A percentile compares a stretch with the other conserved stretches of the same genome.
Conservation (phyloP, 164 flowering plant species). For the Kalanchoe fedtschenkoi region DNA sequence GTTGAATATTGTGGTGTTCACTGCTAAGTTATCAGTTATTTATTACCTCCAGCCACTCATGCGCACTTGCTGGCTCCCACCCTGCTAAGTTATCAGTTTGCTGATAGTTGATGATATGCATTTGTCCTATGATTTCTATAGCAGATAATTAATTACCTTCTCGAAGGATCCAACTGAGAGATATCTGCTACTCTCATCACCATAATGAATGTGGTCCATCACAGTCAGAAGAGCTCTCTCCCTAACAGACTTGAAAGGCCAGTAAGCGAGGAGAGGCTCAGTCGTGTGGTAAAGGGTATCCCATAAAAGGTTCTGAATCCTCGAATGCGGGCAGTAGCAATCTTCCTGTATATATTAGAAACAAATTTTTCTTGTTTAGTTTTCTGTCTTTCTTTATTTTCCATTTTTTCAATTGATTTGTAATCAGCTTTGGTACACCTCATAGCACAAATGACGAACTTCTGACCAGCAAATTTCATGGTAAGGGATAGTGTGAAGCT, state of each 20-base stretch:
- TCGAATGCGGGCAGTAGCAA: slow-evolving; percentile 42
- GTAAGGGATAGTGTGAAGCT: slow-evolving; percentile 43
- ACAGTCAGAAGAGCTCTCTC: slow-evolving; percentile 31
- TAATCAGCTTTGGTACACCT: no score
- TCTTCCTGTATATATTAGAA: slow-evolving; percentile 28
- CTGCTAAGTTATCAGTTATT: no score
- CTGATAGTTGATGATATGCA: no score
- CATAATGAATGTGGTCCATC: slow-evolving; percentile 49
- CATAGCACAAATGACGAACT: slow-evolving; percentile 61
- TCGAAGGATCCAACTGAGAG: slow-evolving; percentile 43
- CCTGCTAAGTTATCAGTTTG: no score
- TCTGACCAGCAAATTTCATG: slow-evolving; percentile 51
- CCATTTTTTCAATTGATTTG: no score
- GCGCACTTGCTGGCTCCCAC: no score
- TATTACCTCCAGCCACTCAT: no score
- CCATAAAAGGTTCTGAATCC: slow-evolving; percentile 43
- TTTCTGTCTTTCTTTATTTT: neutral
- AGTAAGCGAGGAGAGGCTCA: slow-evolving; percentile 36
- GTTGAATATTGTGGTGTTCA: no score
- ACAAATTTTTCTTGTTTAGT: neutral
- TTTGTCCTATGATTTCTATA: no score
- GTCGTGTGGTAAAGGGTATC: slow-evolving; percentile 23
- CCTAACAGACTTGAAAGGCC: slow-evolving; percentile 39
- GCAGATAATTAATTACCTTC: no score
- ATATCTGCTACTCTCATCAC: slow-evolving; percentile 44